These are phyloP conservation scores for Geotrichum phurueaensis DNA, from an alignment of 1,139 yeast genomes.

Conservation along the genomic window DNA sequence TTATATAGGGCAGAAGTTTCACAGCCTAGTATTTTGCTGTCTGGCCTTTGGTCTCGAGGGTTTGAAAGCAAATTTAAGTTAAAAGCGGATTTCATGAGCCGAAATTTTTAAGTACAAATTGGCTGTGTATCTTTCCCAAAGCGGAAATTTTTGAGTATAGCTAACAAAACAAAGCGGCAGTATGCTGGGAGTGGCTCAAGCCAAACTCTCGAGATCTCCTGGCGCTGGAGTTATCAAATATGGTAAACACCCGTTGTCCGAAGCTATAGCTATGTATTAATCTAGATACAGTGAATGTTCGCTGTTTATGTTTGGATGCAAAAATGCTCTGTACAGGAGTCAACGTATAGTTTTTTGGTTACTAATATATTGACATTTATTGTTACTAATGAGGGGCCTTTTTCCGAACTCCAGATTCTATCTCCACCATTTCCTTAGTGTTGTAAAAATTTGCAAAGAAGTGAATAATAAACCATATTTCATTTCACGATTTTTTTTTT, in stretches of 20 bases:
- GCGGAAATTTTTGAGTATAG: neutral
- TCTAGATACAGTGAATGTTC: neutral
- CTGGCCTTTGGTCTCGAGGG: neutral
- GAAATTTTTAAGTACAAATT: neutral
- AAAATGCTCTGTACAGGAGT: too few species aligned
- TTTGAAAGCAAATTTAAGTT: neutral
- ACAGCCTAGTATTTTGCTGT: neutral
- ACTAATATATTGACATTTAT: too few species aligned
- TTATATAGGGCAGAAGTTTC: too few species aligned
- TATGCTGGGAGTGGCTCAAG: neutral
- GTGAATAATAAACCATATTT: too few species aligned
- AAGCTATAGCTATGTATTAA: neutral
- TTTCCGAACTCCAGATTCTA: neutral
- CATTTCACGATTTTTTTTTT: too few species aligned
- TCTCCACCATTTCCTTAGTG: neutral
- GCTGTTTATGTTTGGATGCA: neutral
- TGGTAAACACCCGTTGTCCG: neutral
- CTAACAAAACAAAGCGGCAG: neutral
- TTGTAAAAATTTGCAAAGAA: neutral
- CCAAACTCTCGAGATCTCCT: neutral
- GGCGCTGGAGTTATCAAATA: neutral
- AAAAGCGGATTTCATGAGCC: neutral
- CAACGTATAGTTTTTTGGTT: too few species aligned
- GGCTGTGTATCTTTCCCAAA: neutral
- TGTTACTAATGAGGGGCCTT: neutral